These are phyloP conservation scores for Patellifolia procumbens DNA, from an alignment of 179 eudicot genomes.

Conservation along the genomic window DNA sequence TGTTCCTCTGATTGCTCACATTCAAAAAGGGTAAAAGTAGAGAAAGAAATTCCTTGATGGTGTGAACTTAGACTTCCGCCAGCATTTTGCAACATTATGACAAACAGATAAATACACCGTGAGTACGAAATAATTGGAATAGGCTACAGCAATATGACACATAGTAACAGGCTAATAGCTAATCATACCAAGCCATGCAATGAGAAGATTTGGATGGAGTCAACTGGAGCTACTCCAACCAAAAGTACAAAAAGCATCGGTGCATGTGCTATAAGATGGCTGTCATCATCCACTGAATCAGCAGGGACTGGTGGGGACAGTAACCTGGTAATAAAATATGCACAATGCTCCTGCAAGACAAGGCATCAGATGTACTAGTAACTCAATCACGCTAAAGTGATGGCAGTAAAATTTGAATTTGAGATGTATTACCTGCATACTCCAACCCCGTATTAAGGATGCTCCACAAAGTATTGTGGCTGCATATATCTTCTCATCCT, in stretches of 20 bases:
- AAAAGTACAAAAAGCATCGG: conserved; percentile 88
- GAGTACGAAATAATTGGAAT: neutral
- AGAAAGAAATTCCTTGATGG: neutral
- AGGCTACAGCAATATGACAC: neutral
- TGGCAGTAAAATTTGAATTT: neutral
- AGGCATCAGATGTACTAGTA: conserved; percentile 6
- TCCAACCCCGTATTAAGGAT: conserved; percentile 84
- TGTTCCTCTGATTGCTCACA: neutral
- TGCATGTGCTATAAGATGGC: conserved; percentile 76
- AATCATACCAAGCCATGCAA: conserved; percentile 89
- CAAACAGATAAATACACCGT: neutral
- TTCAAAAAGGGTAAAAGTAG: neutral
- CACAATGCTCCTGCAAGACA: conserved; percentile 80
- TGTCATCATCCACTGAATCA: conserved; percentile 56
- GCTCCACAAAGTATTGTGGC: conserved; percentile 92
- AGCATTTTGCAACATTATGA: neutral
- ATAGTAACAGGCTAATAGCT: conserved; percentile 1
- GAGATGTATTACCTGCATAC: conserved; percentile 65
- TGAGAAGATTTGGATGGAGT: conserved; percentile 90
- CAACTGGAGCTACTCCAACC: conserved; percentile 82
- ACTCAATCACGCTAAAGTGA: neutral
- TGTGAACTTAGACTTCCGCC: neutral
- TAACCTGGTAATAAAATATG: conserved; percentile 71
- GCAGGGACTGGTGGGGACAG: conserved; percentile 79
- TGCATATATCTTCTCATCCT: conserved; percentile 85